phyloP scores from a whole-genome alignment of 2,329 filamentous ascomycete genomes.

The Trichoderma sp. region DNA sequence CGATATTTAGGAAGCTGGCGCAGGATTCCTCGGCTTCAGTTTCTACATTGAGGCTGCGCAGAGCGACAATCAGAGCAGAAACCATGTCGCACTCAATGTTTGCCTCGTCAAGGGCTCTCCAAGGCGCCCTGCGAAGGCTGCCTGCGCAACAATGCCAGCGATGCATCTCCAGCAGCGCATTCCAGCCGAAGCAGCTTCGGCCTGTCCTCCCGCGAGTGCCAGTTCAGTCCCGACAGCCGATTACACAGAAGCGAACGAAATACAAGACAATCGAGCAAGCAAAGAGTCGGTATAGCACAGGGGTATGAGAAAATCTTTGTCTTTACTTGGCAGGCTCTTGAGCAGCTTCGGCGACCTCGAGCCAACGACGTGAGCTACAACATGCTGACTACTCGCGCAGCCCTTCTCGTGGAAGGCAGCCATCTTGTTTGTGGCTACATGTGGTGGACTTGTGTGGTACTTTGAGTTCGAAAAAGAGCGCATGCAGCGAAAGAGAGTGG shows the following conservation, averaged over 20 bases:
- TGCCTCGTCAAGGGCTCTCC: constrained; percentile 40
- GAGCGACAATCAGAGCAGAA: not conserved
- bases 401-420: constrained; percentile 95
- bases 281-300: constrained; percentile 59
- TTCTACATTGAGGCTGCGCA: not conserved
- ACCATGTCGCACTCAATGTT: constrained; percentile 44
- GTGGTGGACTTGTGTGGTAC: constrained; percentile 78
- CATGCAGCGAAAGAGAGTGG: constrained; percentile 84
- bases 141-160: constrained; percentile 45
- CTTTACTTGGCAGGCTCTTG: not conserved
- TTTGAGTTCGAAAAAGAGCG: constrained; percentile 92
- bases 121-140: constrained; percentile 38
- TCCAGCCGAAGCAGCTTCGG: constrained; percentile 41
- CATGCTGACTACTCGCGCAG: constrained; percentile 43
- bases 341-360: not conserved
- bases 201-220: constrained; percentile 37
- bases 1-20: constrained; percentile 10
- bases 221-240: constrained; percentile 39
- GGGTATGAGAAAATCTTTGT: constrained; percentile 41
- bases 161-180: constrained; percentile 43
- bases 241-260: constrained; percentile 44
- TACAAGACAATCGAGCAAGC: constrained; percentile 61
- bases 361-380: not conserved
- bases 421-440: constrained; percentile 78
- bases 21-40: not conserved